These are phyloP conservation scores for Entonaema liquescens DNA, from an alignment of 495 filamentous ascomycete genomes.

Conservation along the genomic window DNA sequence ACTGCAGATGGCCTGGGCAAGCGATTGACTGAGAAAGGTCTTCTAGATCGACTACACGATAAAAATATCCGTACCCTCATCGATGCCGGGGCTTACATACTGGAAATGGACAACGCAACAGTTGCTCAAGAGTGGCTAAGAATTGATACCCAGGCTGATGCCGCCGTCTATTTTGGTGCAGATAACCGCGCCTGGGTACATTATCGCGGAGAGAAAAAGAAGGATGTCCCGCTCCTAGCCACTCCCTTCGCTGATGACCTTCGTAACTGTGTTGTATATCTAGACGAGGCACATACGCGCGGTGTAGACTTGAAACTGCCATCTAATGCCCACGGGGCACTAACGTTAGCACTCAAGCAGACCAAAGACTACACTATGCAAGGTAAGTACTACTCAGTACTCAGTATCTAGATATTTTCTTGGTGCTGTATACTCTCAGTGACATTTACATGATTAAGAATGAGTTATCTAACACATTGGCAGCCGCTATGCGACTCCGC, in stretches of 20 bases:
- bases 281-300: constrained; percentile 55
- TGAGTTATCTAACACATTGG: constrained; percentile 8
- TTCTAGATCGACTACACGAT: constrained; percentile 47
- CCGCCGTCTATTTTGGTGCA: constrained; percentile 48
- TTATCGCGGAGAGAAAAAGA: constrained; percentile 47
- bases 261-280: constrained; percentile 49
- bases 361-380: constrained; percentile 62
- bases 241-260: constrained; percentile 57
- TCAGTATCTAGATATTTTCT: neutral
- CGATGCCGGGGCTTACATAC: constrained; percentile 61
- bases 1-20: constrained; percentile 40
- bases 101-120: constrained; percentile 55
- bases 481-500: constrained; percentile 57
- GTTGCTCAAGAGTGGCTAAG: constrained; percentile 60
- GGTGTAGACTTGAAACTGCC: constrained; percentile 62
- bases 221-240: constrained; percentile 47
- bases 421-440: neutral
- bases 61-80: constrained; percentile 56
- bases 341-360: constrained; percentile 58
- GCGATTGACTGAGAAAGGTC: constrained; percentile 47
- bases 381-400: constrained; percentile 34
- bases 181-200: constrained; percentile 55
- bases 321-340: constrained; percentile 49
- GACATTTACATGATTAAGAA: neutral
- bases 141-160: constrained; percentile 45